These are phyloP conservation scores for Picochlorum sp. DNA, from an alignment of 139 green algal genomes.

Conservation along the genomic window DNA sequence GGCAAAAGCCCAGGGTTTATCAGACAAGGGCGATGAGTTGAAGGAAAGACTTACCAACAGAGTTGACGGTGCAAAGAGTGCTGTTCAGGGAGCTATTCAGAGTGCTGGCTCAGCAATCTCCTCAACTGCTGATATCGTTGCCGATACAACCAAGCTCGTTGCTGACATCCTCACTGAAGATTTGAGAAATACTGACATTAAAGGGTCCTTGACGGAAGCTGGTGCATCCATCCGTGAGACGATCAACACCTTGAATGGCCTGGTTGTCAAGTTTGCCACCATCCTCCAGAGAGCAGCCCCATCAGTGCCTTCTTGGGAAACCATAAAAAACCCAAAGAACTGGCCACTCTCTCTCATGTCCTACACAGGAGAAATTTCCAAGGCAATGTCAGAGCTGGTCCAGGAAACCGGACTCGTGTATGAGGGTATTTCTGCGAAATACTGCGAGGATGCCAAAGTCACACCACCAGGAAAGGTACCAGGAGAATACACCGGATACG, in stretches of 20 bases:
- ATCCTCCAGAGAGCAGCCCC: not conserved
- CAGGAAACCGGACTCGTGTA: not conserved
- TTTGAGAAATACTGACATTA: not conserved
- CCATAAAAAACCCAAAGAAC: not conserved
- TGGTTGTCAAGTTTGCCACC: not conserved
- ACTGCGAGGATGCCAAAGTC: not conserved
- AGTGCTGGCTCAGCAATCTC: no score
- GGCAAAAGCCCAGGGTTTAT: not conserved
- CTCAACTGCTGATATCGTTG: not conserved
- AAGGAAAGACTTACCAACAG: not conserved
- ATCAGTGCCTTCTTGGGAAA: not conserved
- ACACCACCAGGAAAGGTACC: constrained; percentile 11
- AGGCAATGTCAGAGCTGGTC: not conserved
- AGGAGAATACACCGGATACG: not conserved
- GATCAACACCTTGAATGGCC: not conserved
- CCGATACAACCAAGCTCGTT: not conserved
- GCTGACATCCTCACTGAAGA: not conserved
- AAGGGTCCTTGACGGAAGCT: not conserved
- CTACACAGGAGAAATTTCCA: not conserved
- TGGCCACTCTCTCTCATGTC: not conserved
- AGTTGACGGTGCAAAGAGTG: not conserved
- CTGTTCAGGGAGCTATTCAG: no score
- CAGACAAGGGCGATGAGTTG: not conserved
- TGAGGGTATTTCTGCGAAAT: constrained; percentile 9
- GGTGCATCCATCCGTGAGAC: not conserved